Base-by-base conservation (phyloP, 2,329 filamentous ascomycete genomes). In the Blastomyces emzantsi region DNA sequence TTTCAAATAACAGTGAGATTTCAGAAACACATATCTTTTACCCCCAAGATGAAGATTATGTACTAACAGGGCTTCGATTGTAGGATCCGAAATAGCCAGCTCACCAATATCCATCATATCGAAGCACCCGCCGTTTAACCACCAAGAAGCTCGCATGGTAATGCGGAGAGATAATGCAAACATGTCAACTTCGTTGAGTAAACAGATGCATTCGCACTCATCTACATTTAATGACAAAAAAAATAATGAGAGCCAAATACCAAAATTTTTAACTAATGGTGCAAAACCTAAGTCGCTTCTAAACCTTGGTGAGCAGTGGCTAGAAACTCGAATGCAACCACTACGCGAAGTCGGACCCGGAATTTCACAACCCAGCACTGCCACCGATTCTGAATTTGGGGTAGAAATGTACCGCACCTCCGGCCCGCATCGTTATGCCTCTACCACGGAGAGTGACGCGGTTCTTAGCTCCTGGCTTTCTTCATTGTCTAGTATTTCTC, bases 351-450 rank as follows among this genome's bases (percentile, higher is more conserved):
- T 66, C 67, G 9, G 52, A 56, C 47, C 43, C 15, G 28, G 54
- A 8, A 25, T 71, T 36, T 73, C 72, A 15, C 69, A 72, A 57
- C 69, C 68, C 17, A 71, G 70, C 62, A 74, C 72, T n/a, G 70
- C 70, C 52, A 65, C 67, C 43, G 72, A 74, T 61, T 62, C 62
- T 22, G 69, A 70, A 9, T 72, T 73, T 57, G 72, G 72, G 54
- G 66, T 64, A 36, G 66, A 70, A 30, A 64, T 74, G 6, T 69
- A 70, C 62, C 70, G 71, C 36, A 70, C 69, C 11, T 39, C 41
- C n/a, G n/a, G 60, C 61, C 45, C 28, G 36, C 25, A 62, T 47
- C 41, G 19, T 47, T 45, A 56, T 47, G 36, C 62, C 15, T 33
- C 64, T 66, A 67, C 59, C 62, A 62, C 54, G 4, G 36, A 55